These are phyloP conservation scores for Serendipita sp. DNA, from an alignment of 768 basidiomycete genomes.

Conservation along the genomic window DNA sequence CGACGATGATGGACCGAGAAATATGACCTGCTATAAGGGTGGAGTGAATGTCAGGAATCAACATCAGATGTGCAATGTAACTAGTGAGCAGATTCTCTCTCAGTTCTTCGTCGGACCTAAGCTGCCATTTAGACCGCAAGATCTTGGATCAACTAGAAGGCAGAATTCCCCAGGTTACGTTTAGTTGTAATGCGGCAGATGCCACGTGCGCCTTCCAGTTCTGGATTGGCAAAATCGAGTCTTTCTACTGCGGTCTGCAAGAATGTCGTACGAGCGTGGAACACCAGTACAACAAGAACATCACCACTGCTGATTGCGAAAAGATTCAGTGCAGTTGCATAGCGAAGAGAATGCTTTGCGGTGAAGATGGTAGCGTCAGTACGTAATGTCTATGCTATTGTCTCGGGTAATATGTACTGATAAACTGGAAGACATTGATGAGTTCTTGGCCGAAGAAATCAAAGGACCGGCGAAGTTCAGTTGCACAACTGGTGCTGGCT, in stretches of 20 bases:
- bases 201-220: slow-evolving; percentile 87
- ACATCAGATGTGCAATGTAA: slow-evolving; percentile 88
- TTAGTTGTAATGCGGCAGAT: slow-evolving; percentile 58
- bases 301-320: slow-evolving; percentile 65
- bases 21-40: slow-evolving; percentile 90
- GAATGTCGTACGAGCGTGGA: slow-evolving; percentile 39
- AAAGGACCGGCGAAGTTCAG: slow-evolving; percentile 80
- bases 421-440: slow-evolving; percentile 58
- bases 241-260: slow-evolving; percentile 84
- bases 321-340: slow-evolving; percentile 83
- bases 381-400: slow-evolving; percentile 20
- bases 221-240: slow-evolving; percentile 90
- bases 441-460: slow-evolving; percentile 82
- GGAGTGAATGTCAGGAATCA: slow-evolving; percentile 90
- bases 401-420: neutral
- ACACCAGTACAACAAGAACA: slow-evolving; percentile 47
- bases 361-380: slow-evolving; percentile 89
- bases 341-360: slow-evolving; percentile 88
- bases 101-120: neutral
- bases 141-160: slow-evolving; percentile 87
- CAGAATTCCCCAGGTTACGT: slow-evolving; percentile 90
- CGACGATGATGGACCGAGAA: slow-evolving; percentile 25
- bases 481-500: slow-evolving; percentile 55
- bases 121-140: slow-evolving; percentile 55
- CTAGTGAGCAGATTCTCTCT: slow-evolving; percentile 46